Evolutionary conservation across 345 rosid genomes (phyloP).

Genomic region (Pistacia vera): DNA sequence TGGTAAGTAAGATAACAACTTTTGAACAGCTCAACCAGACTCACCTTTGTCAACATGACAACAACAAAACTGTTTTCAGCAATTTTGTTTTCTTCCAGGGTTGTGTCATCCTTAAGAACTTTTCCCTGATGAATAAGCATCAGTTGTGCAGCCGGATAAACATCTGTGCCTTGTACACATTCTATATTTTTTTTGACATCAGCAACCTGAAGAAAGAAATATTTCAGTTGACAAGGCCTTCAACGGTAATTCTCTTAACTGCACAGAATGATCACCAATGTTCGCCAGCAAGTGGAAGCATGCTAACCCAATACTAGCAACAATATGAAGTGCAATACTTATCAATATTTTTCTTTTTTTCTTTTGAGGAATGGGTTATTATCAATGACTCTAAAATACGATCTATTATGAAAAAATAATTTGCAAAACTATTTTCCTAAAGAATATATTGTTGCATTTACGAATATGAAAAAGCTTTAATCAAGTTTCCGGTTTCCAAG

Average conservation of each 20-base stretch:
- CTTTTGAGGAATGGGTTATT: not conserved
- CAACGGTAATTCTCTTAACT: not conserved
- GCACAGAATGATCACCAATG: not conserved
- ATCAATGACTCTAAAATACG: not conserved
- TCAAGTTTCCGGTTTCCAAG: not conserved
- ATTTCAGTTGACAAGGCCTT: not conserved
- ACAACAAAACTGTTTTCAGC: constrained; percentile 59
- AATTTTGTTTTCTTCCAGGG: constrained; percentile 54
- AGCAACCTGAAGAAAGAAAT: constrained; percentile 30
- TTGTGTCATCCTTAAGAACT: constrained; percentile 52
- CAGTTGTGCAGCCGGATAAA: constrained; percentile 46
- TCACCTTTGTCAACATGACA: constrained; percentile 54
- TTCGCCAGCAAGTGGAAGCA: not conserved
- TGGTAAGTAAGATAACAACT: not conserved
- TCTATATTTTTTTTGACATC: constrained; percentile 55
- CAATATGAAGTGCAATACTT: not conserved
- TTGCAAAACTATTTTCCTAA: not conserved
- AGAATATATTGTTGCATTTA: not conserved
- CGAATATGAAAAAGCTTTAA: not conserved
- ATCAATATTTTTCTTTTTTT: not conserved
- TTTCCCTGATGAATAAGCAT: constrained; percentile 66
- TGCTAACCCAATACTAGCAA: not conserved
- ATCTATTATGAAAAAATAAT: not conserved
- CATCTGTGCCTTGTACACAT: constrained; percentile 45
- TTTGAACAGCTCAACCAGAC: not conserved